phyloP scores from a whole-genome alignment of 768 basidiomycete genomes.

The Hirschioporus abietinus region DNA sequence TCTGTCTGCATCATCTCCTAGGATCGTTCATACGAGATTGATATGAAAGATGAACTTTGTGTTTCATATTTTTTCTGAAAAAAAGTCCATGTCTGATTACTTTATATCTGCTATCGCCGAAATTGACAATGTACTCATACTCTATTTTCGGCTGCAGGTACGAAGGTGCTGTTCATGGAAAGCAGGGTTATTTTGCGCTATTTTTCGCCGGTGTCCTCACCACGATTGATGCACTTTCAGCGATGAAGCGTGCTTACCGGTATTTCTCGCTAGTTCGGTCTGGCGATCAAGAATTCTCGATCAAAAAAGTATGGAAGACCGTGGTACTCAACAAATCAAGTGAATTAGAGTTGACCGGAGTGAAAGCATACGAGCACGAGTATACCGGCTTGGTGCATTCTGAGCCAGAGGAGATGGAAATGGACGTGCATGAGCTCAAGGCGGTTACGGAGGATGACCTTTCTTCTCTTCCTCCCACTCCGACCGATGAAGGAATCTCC shows the following conservation, averaged over 20 bases:
- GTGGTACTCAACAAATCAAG: conserved; percentile 47
- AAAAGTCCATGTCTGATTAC: background rate
- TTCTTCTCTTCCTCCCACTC: background rate
- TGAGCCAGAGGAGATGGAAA: conserved; percentile 51
- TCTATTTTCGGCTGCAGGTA: conserved; percentile 22
- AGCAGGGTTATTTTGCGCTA: conserved; percentile 56
- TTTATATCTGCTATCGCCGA: background rate
- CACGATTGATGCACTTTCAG: conserved; percentile 46
- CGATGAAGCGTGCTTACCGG: conserved; percentile 43
- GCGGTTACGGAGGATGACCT: conserved; percentile 10
- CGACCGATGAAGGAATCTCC: background rate
- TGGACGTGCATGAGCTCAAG: conserved; percentile 42
- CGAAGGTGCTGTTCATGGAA: conserved; percentile 48
- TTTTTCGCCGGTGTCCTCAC: conserved; percentile 41
- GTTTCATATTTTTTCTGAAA: background rate
- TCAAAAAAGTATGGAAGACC: conserved; percentile 51
- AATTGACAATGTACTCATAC: background rate
- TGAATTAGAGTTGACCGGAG: conserved; percentile 14
- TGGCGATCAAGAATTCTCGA: conserved; percentile 36
- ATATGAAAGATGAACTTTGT: background rate
- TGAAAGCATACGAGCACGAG: conserved; percentile 28
- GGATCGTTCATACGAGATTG: background rate
- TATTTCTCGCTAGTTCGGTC: conserved; percentile 34
- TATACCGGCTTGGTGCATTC: conserved; percentile 55
- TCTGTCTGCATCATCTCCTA: conserved; percentile 15